Base-by-base conservation (phyloP, 352 stramenopile genomes). In the Phytophthora kernoviae region DNA sequence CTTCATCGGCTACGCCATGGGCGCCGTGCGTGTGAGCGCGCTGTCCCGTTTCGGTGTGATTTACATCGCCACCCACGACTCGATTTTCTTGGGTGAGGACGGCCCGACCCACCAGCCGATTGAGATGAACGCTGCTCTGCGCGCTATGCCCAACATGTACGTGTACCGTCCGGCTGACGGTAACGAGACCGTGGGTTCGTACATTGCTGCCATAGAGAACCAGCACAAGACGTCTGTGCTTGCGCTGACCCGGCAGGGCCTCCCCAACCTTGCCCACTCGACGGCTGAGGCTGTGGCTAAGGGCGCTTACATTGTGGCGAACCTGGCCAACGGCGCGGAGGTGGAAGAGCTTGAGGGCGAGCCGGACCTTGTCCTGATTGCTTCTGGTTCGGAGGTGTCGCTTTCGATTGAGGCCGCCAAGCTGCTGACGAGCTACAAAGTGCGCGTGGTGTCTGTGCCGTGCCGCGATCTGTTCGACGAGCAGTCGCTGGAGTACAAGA, bases 41-140 rank as follows among this genome's bases (percentile, higher is more conserved):
- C 81, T 99, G 39, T 98, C 87, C n/a, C 87, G 82, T 22, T 96
- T 99, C 59, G 94, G 95, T 58, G 86, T 99, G 33, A 84, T 99
- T 48, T 99, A 98, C 81, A 84, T 99, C 32, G 98, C 98, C 64
- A 99, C 98, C 22, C 98, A 99, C 84, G 98, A 99, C 84, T 98
- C 87, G n/a, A 99, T 99, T 81, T 98, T 98, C 58, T 76, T 99
- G 24, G 98, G 98, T 46, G 98, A 99, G 77, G 98, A 99, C 77
- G 98, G 98, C 58, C 98, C 98, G 45, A 99, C 98, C 57, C 98
- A 99, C 81, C 97, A 99, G 85, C 98, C 98, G 26, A 97, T 99
- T 53, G 98, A 99, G 83, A 98, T 98, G 76, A 92, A 99, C 73
- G 94, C 97, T 55, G 89, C 84, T 63, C 71, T 99, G 27, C 90